These are phyloP conservation scores for Alloteropsis angusta DNA, from an alignment of 202 grass and related monocot genomes.

Conservation along the genomic window DNA sequence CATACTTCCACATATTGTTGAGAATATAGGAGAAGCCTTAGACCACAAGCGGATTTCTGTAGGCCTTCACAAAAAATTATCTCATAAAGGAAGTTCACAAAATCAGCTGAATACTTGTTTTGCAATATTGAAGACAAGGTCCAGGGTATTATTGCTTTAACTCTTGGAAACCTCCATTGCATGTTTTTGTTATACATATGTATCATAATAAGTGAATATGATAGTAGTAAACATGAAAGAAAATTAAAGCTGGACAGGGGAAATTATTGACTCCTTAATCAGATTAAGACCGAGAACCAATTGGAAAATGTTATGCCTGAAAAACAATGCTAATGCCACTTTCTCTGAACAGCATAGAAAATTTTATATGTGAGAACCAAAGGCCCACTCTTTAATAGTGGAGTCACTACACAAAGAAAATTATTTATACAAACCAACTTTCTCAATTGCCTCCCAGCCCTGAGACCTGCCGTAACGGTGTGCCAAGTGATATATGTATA, in stretches of 20 bases:
- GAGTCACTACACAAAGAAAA: neutral
- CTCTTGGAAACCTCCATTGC: no score
- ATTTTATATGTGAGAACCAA: neutral
- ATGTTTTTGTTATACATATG: no score
- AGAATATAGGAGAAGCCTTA: no score
- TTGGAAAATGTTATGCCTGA: constrained; percentile 5
- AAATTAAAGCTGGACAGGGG: neutral
- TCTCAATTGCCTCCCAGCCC: neutral
- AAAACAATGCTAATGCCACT: neutral
- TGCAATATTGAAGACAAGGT: no score
- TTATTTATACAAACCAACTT: neutral
- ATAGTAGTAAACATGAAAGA: neutral
- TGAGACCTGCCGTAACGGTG: neutral
- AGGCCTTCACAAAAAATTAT: no score
- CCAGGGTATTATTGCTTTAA: no score
- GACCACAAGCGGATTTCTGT: no score
- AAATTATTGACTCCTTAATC: neutral
- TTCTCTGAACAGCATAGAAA: neutral
- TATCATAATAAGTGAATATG: no score
- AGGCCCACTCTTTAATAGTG: neutral
- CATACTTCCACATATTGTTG: no score
- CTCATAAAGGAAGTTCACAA: no score
- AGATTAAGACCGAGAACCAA: neutral
- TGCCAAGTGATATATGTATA: neutral
- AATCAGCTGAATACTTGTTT: no score